Evolutionary conservation across 352 stramenopile species (phyloP).

Genomic region (Pythium brachiatum): DNA sequence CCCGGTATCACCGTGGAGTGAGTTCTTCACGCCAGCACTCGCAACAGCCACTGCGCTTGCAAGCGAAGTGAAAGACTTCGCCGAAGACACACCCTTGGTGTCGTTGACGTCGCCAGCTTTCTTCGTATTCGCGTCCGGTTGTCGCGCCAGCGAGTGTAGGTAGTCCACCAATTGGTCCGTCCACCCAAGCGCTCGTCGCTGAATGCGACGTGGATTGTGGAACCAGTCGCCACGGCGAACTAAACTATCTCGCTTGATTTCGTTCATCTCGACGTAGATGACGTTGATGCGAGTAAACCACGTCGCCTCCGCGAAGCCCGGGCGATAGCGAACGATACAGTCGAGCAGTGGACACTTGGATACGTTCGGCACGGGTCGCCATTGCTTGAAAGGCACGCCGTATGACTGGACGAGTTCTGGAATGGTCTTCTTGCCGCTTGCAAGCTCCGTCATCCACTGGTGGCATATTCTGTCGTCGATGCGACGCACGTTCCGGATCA

Average conservation of each 20-base stretch:
- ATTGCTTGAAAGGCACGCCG: slow-evolving; percentile 84
- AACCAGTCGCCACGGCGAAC: slow-evolving; percentile 77
- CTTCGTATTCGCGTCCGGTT: slow-evolving; percentile 29
- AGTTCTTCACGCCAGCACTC: slow-evolving; percentile 21
- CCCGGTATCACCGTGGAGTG: slow-evolving; percentile 34
- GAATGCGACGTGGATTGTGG: slow-evolving; percentile 67
- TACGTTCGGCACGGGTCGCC: slow-evolving; percentile 65
- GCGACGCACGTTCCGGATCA: slow-evolving; percentile 78
- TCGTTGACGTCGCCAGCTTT: slow-evolving; percentile 25
- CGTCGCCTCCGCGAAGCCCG: slow-evolving; percentile 65
- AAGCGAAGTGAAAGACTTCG: not conserved
- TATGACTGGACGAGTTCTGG: slow-evolving; percentile 73
- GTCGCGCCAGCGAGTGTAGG: slow-evolving; percentile 60
- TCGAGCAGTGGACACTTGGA: slow-evolving; percentile 82
- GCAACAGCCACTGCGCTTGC: not conserved
- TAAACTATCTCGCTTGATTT: slow-evolving; percentile 67
- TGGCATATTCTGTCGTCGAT: slow-evolving; percentile 79
- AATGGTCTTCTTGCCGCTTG: slow-evolving; percentile 55
- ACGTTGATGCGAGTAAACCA: slow-evolving; percentile 87
- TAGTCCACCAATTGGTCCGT: slow-evolving; percentile 80
- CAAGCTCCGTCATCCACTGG: slow-evolving; percentile 77
- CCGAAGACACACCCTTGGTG: not conserved
- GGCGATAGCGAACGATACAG: slow-evolving; percentile 70
- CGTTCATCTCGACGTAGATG: slow-evolving; percentile 84
- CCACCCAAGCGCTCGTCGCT: slow-evolving; percentile 72